phyloP scores from a whole-genome alignment of 345 rosid genomes.

The Eucalyptus rudis region DNA sequence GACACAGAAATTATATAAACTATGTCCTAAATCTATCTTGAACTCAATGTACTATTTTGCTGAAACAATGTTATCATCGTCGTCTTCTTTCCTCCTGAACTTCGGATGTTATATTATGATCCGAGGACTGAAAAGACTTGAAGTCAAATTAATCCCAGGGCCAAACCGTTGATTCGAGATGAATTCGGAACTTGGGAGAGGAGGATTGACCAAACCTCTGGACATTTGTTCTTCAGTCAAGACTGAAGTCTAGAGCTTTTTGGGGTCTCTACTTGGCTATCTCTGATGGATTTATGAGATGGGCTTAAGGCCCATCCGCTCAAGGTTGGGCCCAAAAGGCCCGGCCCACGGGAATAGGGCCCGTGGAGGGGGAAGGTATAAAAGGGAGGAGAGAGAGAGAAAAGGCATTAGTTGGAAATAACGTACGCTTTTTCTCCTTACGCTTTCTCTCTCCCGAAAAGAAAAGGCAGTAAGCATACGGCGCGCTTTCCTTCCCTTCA shows the following conservation, averaged over 20 bases:
- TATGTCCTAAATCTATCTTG: background rate
- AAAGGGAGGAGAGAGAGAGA: too few relatives aligned
- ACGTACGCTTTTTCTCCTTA: too few relatives aligned
- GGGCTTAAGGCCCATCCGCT: too few relatives aligned
- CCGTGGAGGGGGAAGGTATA: too few relatives aligned
- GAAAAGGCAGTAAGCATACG: too few relatives aligned
- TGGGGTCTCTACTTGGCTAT: background rate
- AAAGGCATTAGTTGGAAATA: too few relatives aligned
- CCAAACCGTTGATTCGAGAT: background rate
- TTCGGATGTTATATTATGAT: background rate
- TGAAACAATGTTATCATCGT: accelerated
- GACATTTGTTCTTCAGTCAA: background rate
- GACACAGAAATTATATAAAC: background rate
- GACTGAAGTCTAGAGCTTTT: background rate
- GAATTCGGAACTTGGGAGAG: background rate
- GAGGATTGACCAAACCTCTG: background rate
- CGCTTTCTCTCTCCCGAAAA: too few relatives aligned
- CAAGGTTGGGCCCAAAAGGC: too few relatives aligned
- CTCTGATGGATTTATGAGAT: too few relatives aligned
- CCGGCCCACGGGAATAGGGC: too few relatives aligned
- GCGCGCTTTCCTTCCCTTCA: too few relatives aligned
- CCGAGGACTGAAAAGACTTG: background rate
- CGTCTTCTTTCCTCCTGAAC: background rate
- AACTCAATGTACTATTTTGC: background rate
- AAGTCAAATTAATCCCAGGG: background rate